These are phyloP conservation scores for Polytrichum commune DNA, from an alignment of 225 moss, liverwort and hornwort genomes.

Conservation along the genomic window DNA sequence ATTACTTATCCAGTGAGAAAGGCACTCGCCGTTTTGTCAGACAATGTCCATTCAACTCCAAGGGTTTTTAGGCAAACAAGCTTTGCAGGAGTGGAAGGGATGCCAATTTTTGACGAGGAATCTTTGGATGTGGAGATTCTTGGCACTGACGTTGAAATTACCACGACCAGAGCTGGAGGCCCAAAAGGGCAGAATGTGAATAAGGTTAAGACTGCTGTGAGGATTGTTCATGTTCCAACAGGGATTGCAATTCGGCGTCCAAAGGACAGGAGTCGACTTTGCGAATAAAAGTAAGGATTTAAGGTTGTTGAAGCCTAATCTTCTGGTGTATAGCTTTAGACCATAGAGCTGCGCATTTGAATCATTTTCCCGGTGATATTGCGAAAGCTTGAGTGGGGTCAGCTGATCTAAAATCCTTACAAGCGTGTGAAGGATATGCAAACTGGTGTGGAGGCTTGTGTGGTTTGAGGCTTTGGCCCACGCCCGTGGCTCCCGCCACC, in stretches of 20 bases:
- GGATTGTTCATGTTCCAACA: slow-evolving; percentile 88
- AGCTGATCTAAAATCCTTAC: not conserved
- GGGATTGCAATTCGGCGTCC: slow-evolving; percentile 85
- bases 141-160: slow-evolving; percentile 77
- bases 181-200: slow-evolving; percentile 98
- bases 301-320: slow-evolving; percentile 71
- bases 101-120: slow-evolving; percentile 90
- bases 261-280: slow-evolving; percentile 86
- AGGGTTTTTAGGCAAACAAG: slow-evolving; percentile 95
- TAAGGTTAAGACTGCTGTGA: slow-evolving; percentile 91
- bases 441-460: no score
- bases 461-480: no score
- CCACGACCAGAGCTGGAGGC: slow-evolving; percentile 69
- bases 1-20: slow-evolving; percentile 85
- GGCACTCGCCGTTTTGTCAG: slow-evolving; percentile 95
- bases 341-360: slow-evolving; percentile 77
- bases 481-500: no score
- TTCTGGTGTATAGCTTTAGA: slow-evolving; percentile 80
- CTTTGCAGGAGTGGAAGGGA: slow-evolving; percentile 95
- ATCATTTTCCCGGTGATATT: slow-evolving; percentile 76
- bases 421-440: no score
- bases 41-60: slow-evolving; percentile 93
- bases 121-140: slow-evolving; percentile 75
- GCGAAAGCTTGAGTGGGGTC: slow-evolving; percentile 98
- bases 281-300: slow-evolving; percentile 43